Base-by-base conservation (phyloP, 2,329 filamentous ascomycete genomes). In the Fusarium haematococcum region DNA sequence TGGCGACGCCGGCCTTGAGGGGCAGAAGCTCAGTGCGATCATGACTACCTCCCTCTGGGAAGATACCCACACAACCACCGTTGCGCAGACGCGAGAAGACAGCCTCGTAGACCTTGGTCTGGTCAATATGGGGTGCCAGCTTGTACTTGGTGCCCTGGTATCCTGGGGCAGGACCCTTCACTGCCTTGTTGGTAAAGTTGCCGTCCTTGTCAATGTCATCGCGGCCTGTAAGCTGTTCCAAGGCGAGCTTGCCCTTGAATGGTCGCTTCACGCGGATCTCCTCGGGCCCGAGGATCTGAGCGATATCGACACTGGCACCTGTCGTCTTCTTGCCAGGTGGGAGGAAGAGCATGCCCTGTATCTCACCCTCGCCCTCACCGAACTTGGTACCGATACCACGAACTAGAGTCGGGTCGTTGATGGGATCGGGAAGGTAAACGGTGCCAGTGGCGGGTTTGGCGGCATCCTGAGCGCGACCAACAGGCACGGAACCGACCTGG, bases 41-140 rank as follows among this genome's bases (percentile, higher is more conserved):
- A 84, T 98, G 96, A 81, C 95, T 98, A 79, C 96, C 96, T 76
- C 96, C 96, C 84, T 99, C 96, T 3, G 96, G 96, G 83, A 98
- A 99, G 80, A 99, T 98, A 72, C 96, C 97, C 64, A 98, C 94
- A 80, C 95, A 98, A 20, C 95, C 96, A 56, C 95, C 95, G 43
- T 90, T 89, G 75, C 92, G 91, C 37, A 99, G 88, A 33, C 95
- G 91, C 74, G 92, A 90, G 83, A 98, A 98, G 18, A 99, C 96
- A 23, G 95, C 94, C 81, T 98, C 91, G 84, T 98, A 98, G 32
- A 98, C 96, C 77, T 94, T 91, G 33, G 93, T 95, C 85, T 98
- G 96, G 81, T 98, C 95, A 48, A 98, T 95, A 79, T 98, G 95
- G 4, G 96, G 96, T 3, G 96, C 95, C 52, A 95, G 87, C 85